Evolutionary conservation across 2,329 filamentous ascomycete species (phyloP).

Genomic region (Pseudocercospora vitis): DNA sequence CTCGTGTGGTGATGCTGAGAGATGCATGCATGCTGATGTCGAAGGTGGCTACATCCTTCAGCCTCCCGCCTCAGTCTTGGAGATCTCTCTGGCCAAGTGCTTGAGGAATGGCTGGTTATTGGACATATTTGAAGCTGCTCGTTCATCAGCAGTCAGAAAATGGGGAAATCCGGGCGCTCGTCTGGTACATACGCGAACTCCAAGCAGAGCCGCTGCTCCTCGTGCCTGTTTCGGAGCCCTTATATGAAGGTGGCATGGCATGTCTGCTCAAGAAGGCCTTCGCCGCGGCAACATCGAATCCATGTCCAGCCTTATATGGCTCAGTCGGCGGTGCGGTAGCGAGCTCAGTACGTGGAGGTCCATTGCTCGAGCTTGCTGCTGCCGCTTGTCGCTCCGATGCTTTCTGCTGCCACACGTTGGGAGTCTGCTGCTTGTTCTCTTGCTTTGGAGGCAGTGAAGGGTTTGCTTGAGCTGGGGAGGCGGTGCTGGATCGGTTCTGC

Average conservation of each 20-base stretch:
- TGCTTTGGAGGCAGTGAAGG: constrained; percentile 24
- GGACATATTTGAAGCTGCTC: no score
- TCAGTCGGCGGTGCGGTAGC: constrained; percentile 19
- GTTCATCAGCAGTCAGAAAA: no score
- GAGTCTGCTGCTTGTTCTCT: constrained; percentile 2
- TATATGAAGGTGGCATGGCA: constrained; percentile 33
- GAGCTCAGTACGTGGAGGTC: constrained; percentile 19
- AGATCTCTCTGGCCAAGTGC: constrained; percentile 48
- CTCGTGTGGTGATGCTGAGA: no score
- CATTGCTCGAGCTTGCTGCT: constrained; percentile 9
- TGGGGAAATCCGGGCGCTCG: no score
- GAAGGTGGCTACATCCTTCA: no score
- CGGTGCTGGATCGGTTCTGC: constrained; percentile 33
- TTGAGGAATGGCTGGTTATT: constrained; percentile 47
- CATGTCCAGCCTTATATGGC: constrained; percentile 33
- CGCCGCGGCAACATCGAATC: constrained; percentile 48
- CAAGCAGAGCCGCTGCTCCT: no score
- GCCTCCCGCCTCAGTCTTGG: constrained; percentile 38
- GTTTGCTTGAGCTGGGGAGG: constrained; percentile 29
- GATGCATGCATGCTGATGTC: no score
- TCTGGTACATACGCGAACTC: no score
- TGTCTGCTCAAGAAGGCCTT: constrained; percentile 45
- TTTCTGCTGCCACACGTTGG: constrained; percentile 3
- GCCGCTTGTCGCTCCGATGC: constrained; percentile 7
- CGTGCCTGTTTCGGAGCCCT: constrained; percentile 12